Percentiles rank a stretch among this genome's conserved stretches.
Evolutionary conservation across 768 basidiomycete species (phyloP).

Genomic region (Suillus cothurnatus): DNA sequence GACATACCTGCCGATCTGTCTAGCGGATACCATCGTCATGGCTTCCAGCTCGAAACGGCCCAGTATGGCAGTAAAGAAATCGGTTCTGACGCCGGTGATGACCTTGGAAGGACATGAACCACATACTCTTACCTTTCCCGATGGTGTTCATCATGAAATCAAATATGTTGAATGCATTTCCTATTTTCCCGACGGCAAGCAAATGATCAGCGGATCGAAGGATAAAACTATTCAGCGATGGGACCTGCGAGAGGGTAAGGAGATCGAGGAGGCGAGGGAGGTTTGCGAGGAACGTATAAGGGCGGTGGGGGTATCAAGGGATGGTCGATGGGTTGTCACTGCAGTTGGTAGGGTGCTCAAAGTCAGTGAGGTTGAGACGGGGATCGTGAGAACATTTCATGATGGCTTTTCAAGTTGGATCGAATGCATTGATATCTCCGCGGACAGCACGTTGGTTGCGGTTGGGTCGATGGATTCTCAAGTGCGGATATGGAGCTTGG

Average conservation of each 20-base stretch:
- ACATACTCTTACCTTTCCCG: no score
- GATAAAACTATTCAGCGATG: no score
- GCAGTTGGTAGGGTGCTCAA: not conserved
- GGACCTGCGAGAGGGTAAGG: no score
- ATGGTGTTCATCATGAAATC: not conserved
- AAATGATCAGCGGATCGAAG: not conserved
- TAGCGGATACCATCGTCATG: not conserved
- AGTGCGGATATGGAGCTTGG: not conserved
- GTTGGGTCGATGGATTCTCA: fast-evolving
- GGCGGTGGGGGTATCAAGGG: not conserved
- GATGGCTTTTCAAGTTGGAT: not conserved
- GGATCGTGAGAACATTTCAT: not conserved
- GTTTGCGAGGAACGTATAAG: fast-evolving
- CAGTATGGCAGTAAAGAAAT: no score
- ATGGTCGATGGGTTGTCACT: not conserved
- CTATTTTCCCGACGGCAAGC: not conserved
- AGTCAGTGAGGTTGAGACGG: not conserved
- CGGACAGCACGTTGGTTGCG: not conserved
- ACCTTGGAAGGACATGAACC: no score
- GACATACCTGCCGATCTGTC: not conserved
- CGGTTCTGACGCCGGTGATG: no score
- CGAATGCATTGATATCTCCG: not conserved
- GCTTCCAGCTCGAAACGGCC: not conserved
- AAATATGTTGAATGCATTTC: not conserved
- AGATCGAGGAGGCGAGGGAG: not conserved